Percentiles rank a stretch among this genome's conserved stretches.
Conservation (phyloP, 1,139 yeast species). For the Hansenula lynferdii region DNA sequence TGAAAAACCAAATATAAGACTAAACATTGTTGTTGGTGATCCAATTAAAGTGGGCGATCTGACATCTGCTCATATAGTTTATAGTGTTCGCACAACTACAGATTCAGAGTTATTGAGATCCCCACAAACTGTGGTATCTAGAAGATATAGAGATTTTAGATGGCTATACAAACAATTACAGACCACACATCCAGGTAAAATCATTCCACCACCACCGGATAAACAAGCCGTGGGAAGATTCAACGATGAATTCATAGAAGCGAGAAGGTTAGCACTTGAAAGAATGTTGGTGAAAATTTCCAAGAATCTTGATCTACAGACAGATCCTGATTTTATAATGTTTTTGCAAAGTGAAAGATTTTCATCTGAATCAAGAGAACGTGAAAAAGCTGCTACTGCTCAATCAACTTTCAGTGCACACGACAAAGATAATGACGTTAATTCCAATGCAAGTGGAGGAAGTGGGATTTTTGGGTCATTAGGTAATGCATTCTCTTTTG, state of each 20-base stretch:
- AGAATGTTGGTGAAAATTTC: conserved; percentile 76
- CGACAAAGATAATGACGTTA: conserved; percentile 23
- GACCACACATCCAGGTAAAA: conserved; percentile 81
- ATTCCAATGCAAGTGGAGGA: conserved; percentile 13
- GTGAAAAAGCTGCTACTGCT: conserved; percentile 49
- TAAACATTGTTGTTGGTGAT: conserved; percentile 78
- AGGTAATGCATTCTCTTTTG: conserved; percentile 40
- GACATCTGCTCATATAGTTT: conserved; percentile 84
- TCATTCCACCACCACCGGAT: conserved; percentile 96
- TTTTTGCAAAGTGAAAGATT: conserved; percentile 78
- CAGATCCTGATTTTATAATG: conserved; percentile 71
- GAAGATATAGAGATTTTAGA: conserved; percentile 79
- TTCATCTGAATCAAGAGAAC: conserved; percentile 56
- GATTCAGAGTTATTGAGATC: conserved; percentile 31
- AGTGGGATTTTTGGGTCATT: conserved; percentile 26
- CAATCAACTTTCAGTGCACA: conserved; percentile 33
- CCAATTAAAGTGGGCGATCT: conserved; percentile 91
- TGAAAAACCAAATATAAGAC: conserved; percentile 24
- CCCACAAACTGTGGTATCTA: conserved; percentile 47
- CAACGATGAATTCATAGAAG: conserved; percentile 84
- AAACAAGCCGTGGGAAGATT: conserved; percentile 90
- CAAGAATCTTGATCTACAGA: conserved; percentile 48
- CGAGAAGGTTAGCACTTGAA: conserved; percentile 81
- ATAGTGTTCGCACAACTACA: conserved; percentile 63
- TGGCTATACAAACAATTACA: conserved; percentile 90